Evolutionary conservation across 2,329 filamentous ascomycete species (phyloP).

Genomic region (Mycosphaerella sp.): DNA sequence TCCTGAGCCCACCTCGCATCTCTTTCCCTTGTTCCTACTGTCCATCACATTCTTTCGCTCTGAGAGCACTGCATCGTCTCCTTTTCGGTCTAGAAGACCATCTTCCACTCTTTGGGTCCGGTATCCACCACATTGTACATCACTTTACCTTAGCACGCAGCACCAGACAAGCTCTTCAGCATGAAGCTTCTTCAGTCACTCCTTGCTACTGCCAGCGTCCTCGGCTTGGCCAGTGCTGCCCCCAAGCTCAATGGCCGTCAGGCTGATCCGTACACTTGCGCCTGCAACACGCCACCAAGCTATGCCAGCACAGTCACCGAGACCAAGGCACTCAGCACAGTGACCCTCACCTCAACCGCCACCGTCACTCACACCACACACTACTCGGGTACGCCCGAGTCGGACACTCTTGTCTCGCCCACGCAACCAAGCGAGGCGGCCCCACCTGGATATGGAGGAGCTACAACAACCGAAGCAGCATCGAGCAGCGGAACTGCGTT

Average conservation of each 20-base stretch:
- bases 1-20: constrained; percentile 2
- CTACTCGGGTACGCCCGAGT: constrained; percentile 8
- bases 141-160: constrained; percentile 10
- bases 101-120: constrained; percentile 17
- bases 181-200: constrained; percentile 36
- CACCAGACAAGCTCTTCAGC: constrained; percentile 14
- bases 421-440: constrained; percentile 8
- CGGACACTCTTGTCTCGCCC: constrained; percentile 14
- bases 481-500: constrained; percentile 10
- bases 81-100: constrained; percentile 21
- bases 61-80: constrained; percentile 30
- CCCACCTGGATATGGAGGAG: constrained; percentile 11
- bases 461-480: constrained; percentile 6
- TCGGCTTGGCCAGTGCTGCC: constrained; percentile 41
- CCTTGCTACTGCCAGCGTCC: constrained; percentile 41
- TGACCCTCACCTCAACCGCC: constrained; percentile 14
- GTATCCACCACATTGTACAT: constrained; percentile 10
- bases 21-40: constrained; percentile 1
- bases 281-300: constrained; percentile 12
- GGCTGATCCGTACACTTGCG: constrained; percentile 34
- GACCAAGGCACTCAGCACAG: constrained; percentile 14
- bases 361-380: constrained; percentile 11
- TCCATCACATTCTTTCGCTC: constrained; percentile 25
- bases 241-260: constrained; percentile 43
- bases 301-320: constrained; percentile 15